Conservation (phyloP, 148 eudicot genomes). For the Camellia granthamiana region DNA sequence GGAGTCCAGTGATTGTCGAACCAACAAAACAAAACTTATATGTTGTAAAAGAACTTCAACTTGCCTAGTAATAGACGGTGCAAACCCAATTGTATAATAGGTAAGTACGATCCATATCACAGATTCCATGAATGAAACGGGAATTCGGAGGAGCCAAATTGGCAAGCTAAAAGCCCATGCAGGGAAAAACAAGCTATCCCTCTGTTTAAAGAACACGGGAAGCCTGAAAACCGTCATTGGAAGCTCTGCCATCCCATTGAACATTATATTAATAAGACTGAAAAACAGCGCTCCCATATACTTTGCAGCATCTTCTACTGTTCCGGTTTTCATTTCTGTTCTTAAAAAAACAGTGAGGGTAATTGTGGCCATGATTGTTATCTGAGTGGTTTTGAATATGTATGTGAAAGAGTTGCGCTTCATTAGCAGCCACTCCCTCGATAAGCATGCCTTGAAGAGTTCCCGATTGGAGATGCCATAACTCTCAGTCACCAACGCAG, state of each 20-base stretch:
- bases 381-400: slow-evolving; percentile 38
- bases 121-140: slow-evolving; percentile 35
- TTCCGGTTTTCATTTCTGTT: slow-evolving; percentile 38
- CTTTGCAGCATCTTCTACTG: slow-evolving; percentile 27
- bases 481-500: slow-evolving; percentile 35
- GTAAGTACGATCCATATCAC: slow-evolving; percentile 37
- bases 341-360: slow-evolving; percentile 41
- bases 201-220: slow-evolving; percentile 43
- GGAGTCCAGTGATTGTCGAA: not conserved
- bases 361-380: slow-evolving; percentile 33
- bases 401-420: slow-evolving; percentile 36
- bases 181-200: slow-evolving; percentile 35
- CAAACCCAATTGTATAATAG: slow-evolving; percentile 42
- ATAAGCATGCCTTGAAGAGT: slow-evolving; percentile 34
- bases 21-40: not conserved
- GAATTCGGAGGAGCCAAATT: slow-evolving; percentile 36
- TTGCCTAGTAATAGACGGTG: slow-evolving; percentile 31
- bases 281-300: slow-evolving; percentile 42
- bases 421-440: slow-evolving; percentile 43
- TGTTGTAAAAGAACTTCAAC: slow-evolving; percentile 8
- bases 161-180: slow-evolving; percentile 43
- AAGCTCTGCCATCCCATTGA: slow-evolving; percentile 40
- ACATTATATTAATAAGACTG: slow-evolving; percentile 42
- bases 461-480: slow-evolving; percentile 37
- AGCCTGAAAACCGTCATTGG: slow-evolving; percentile 32